Conservation (phyloP, 768 basidiomycete species). For the Pulveroboletus sp. region DNA sequence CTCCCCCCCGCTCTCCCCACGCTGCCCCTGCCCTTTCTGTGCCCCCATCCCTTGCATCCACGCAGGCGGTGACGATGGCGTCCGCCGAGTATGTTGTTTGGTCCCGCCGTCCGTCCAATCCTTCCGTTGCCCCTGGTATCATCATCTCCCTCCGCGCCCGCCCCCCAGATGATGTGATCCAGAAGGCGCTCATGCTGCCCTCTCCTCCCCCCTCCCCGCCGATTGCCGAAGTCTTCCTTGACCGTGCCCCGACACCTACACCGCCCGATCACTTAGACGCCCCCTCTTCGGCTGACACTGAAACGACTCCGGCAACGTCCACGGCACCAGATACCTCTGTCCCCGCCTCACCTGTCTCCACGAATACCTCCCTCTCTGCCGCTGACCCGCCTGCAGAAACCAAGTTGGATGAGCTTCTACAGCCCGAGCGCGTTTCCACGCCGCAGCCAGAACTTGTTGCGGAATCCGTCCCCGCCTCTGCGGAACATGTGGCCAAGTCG, state of each 20-base stretch:
- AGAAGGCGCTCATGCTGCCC: constrained; percentile 47
- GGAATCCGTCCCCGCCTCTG: background rate
- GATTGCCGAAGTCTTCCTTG: constrained; percentile 11
- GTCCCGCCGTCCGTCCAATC: constrained; percentile 67
- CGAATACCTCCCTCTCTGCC: constrained; percentile 53
- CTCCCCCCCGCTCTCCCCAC: constrained; percentile 9
- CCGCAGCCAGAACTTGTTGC: constrained; percentile 8
- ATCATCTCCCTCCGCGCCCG: constrained; percentile 63
- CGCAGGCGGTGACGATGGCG: background rate
- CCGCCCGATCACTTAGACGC: constrained; percentile 24
- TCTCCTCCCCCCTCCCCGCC: constrained; percentile 47
- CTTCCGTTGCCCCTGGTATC: constrained; percentile 59
- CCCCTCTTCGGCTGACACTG: constrained; percentile 45
- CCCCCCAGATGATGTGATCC: constrained; percentile 56
- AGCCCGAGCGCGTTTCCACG: constrained; percentile 11
- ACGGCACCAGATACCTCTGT: constrained; percentile 45
- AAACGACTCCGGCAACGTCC: constrained; percentile 47
- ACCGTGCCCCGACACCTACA: constrained; percentile 1
- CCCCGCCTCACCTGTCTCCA: constrained; percentile 54
- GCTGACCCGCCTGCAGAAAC: constrained; percentile 21
- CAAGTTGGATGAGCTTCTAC: constrained; percentile 4
- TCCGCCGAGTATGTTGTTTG: constrained; percentile 55
- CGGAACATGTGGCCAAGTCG: constrained; percentile 1
- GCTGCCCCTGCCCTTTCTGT: background rate
- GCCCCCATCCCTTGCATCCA: constrained; percentile 7